phyloP scores from a whole-genome alignment of 1,284 basidiomycete genomes.

The Anthracocystis panici-leucophaei region DNA sequence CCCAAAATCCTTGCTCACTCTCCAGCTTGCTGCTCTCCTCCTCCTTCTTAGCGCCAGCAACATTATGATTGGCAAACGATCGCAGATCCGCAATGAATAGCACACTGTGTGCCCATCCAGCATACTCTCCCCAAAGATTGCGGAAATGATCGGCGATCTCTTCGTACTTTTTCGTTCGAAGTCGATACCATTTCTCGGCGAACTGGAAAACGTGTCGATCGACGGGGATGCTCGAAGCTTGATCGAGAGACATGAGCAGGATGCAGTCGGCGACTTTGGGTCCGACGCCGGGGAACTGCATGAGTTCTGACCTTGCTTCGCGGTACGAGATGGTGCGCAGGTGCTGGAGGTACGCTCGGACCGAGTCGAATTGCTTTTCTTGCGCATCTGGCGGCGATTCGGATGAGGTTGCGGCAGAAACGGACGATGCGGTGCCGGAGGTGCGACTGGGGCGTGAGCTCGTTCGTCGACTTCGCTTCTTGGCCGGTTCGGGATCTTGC shows the following conservation, averaged over 20 bases:
- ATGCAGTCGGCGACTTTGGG: slow-evolving; percentile 83
- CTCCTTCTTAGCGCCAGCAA: slow-evolving; percentile 35
- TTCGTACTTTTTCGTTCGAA: slow-evolving; percentile 64
- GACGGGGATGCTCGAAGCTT: slow-evolving; percentile 71
- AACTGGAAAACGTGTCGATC: slow-evolving; percentile 69
- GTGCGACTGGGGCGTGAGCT: slow-evolving; percentile 10
- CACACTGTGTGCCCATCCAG: slow-evolving; percentile 68
- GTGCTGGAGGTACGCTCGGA: slow-evolving; percentile 74
- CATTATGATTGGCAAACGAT: slow-evolving; percentile 54
- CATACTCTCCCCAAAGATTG: slow-evolving; percentile 65
- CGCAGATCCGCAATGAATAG: slow-evolving; percentile 66
- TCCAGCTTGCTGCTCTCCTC: slow-evolving; percentile 25
- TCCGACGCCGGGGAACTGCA: slow-evolving; percentile 88
- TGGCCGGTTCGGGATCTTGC: not conserved
- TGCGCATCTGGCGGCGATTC: not conserved
- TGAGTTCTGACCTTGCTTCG: slow-evolving; percentile 79
- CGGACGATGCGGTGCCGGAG: not conserved
- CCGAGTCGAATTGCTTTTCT: slow-evolving; percentile 69
- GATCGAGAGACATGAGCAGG: slow-evolving; percentile 92
- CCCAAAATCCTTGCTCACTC: slow-evolving; percentile 20
- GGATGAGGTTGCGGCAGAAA: slow-evolving; percentile 1
- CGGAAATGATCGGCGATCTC: slow-evolving; percentile 62
- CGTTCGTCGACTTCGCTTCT: slow-evolving; percentile 22
- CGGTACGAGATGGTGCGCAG: slow-evolving; percentile 75
- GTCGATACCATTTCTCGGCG: slow-evolving; percentile 65